Evolutionary conservation across 2,329 filamentous ascomycete species (phyloP).

Genomic region (Aspergillus intermedius): DNA sequence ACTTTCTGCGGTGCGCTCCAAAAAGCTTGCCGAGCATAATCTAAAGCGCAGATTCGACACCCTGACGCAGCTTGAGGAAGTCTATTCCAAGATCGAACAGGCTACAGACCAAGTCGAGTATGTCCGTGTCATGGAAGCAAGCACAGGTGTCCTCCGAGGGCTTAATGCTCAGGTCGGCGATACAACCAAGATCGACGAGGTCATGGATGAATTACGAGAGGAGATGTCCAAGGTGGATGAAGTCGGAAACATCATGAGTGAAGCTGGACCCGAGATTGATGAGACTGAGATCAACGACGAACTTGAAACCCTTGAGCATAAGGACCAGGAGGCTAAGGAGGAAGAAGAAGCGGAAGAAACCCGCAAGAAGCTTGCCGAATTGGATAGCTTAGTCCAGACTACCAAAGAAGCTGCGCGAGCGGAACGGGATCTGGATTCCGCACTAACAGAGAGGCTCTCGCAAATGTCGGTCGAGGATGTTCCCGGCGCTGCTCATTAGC

Average conservation of each 20-base stretch:
- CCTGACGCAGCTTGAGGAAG: slow-evolving; percentile 73
- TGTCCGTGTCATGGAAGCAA: slow-evolving; percentile 73
- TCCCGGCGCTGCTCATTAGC: slow-evolving; percentile 2
- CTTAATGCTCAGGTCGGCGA: slow-evolving; percentile 76
- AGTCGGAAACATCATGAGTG: slow-evolving; percentile 68
- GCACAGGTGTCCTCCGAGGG: slow-evolving; percentile 62
- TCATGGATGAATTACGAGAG: slow-evolving; percentile 68
- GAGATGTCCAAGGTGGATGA: slow-evolving; percentile 80
- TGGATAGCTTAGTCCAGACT: slow-evolving; percentile 36
- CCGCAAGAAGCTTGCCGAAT: slow-evolving; percentile 44
- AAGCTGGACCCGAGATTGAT: slow-evolving; percentile 57
- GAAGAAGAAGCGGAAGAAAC: slow-evolving; percentile 47
- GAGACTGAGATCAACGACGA: slow-evolving; percentile 84
- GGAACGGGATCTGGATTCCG: slow-evolving; percentile 23
- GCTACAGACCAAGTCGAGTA: slow-evolving; percentile 79
- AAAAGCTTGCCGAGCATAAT: slow-evolving; percentile 71
- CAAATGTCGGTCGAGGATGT: slow-evolving; percentile 36
- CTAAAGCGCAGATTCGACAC: slow-evolving; percentile 66
- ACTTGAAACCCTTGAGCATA: slow-evolving; percentile 66
- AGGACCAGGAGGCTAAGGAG: slow-evolving; percentile 44
- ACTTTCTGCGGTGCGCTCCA: slow-evolving; percentile 70
- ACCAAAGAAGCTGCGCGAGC: slow-evolving; percentile 34
- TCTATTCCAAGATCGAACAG: slow-evolving; percentile 76
- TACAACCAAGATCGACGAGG: slow-evolving; percentile 64
- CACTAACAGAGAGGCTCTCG: slow-evolving; percentile 33